A percentile compares a stretch with the other conserved stretches of the same genome.
These are phyloP conservation scores for Mariannaea elegans DNA, from an alignment of 2,329 filamentous ascomycete genomes.

Conservation along the genomic window DNA sequence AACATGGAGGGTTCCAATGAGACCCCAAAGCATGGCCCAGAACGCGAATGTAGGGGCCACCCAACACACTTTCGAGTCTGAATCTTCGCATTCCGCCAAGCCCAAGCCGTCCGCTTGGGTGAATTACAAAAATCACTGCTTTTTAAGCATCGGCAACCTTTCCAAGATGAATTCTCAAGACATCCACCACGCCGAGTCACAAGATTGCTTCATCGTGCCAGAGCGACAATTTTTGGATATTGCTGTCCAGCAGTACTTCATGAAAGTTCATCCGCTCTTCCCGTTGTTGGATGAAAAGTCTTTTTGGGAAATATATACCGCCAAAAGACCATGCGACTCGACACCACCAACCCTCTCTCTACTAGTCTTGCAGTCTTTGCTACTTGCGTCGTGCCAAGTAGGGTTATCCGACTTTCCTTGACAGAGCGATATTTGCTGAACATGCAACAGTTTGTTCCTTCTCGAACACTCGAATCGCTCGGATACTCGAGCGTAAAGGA, in stretches of 20 bases:
- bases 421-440: not conserved
- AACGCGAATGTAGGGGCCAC: too few species aligned
- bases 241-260: conserved; percentile 58
- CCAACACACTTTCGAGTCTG: too few species aligned
- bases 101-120: too few species aligned
- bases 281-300: conserved; percentile 56
- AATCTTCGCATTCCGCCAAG: too few species aligned
- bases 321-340: not conserved
- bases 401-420: not conserved
- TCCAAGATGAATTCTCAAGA: too few species aligned
- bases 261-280: conserved; percentile 55
- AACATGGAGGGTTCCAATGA: too few species aligned
- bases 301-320: conserved; percentile 27
- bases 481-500: not conserved
- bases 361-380: conserved; percentile 5
- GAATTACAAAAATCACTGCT: too few species aligned
- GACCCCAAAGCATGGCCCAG: too few species aligned
- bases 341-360: not conserved
- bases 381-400: conserved; percentile 11
- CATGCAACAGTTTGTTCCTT: not conserved
- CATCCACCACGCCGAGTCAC: conserved; percentile 54
- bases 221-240: conserved; percentile 52
- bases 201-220: conserved; percentile 57
- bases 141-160: too few species aligned
- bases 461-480: not conserved